Evolutionary conservation across 164 flowering plant species (phyloP), one percentile per base, ranked within the genome.

Genomic region (grape (Vitis vinifera)): DNA sequence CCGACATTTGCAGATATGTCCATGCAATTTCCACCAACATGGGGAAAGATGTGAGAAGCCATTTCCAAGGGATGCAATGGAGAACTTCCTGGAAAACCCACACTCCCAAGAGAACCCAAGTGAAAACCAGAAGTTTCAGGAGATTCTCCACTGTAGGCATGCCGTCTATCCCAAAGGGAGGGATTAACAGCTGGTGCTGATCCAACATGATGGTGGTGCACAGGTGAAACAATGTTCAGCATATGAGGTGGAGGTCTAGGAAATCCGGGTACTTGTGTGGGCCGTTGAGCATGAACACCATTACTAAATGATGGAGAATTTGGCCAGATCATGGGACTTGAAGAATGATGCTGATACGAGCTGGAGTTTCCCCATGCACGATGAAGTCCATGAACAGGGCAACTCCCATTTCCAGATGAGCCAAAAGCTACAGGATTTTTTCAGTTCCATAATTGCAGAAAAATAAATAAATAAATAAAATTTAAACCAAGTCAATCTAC

Each of bases 321-420:
- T 17, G 87, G 80, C 92, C 90, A 85, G 75, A 84, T 74, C 74
- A 83, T 67, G 57, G 77, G 62, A 59, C 75, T 65, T 62, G 78
- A 77, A 66, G 77, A 72, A 59, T 77, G 83, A 71, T 80, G 80
- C 56, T 79, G 80, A 62, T 78, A 78, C 8, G 88, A 66, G 71
- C 77, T 81, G 14, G 85, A 76, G 68, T 74, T 80, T 13, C 63
- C 75, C 89, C 88, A 82, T 62, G 76, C 60, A 68, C 71, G 76
- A 11, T 78, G 85, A 71, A 77, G 87, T 55, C 87, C 85, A 69
- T 72, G 80, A 70, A 77, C 73, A 31, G 78, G 77, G 73, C 78
- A 76, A 65, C 77, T 73, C 68, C 80, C 83, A 79, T 80, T 87
- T 73, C 85, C 85, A 69, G 87, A 66, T 58, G 84, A 70, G 49